Percentiles rank a stretch among this genome's conserved stretches.
These are phyloP conservation scores for Cruciata laevipes DNA, from an alignment of 257 asterid genomes.

Conservation along the genomic window DNA sequence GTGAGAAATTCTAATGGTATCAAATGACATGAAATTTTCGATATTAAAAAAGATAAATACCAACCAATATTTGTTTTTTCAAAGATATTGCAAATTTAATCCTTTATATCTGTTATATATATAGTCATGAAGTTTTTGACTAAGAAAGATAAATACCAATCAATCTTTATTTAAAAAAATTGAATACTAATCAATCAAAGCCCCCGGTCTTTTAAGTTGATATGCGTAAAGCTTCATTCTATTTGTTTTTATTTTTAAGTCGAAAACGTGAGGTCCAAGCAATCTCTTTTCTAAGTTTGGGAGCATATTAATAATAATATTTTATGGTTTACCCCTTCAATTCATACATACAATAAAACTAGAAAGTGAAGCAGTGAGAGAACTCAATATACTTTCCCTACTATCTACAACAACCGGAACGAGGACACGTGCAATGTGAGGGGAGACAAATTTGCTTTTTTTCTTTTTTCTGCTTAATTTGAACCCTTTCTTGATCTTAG, in stretches of 20 bases:
- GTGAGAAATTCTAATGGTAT: too few species aligned
- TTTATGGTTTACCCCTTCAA: constrained; percentile 5
- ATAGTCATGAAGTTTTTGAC: too few species aligned
- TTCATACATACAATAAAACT: background rate
- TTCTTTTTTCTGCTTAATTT: constrained; percentile 27
- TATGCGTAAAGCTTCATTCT: constrained; percentile 13
- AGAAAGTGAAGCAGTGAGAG: constrained; percentile 19
- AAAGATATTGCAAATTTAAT: too few species aligned
- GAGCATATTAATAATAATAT: constrained; percentile 9
- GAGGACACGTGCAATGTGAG: constrained; percentile 26
- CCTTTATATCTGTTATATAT: too few species aligned
- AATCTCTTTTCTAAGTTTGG: constrained; percentile 23
- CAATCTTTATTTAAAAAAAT: too few species aligned
- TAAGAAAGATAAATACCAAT: too few species aligned
- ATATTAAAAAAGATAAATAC: too few species aligned
- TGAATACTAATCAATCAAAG: too few species aligned
- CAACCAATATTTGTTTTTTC: too few species aligned
- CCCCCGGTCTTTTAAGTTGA: background rate
- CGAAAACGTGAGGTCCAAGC: constrained; percentile 33
- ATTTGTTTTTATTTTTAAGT: too few species aligned
- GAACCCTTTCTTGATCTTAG: constrained; percentile 16
- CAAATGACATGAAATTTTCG: too few species aligned
- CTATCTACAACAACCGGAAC: constrained; percentile 25
- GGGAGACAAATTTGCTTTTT: constrained; percentile 28
- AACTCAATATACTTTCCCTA: constrained; percentile 40